Percentiles rank a stretch among this genome's conserved stretches.
These are phyloP conservation scores for Globisporangium sylvaticum DNA, from an alignment of 352 stramenopile genomes.

Conservation along the genomic window DNA sequence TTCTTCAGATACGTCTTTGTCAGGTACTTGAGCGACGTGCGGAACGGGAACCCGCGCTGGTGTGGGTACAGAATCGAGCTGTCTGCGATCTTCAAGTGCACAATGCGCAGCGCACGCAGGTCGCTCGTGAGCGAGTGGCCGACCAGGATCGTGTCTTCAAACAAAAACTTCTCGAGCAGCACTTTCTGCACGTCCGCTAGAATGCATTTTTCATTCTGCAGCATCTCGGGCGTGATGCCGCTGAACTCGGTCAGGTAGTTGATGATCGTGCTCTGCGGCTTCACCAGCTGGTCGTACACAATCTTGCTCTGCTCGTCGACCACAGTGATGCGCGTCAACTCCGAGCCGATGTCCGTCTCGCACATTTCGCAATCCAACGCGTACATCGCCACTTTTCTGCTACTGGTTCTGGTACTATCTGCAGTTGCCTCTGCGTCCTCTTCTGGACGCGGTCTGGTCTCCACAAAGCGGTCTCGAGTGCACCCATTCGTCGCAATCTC, in stretches of 20 bases:
- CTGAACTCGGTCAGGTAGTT: constrained; percentile 90
- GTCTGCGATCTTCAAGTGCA: constrained; percentile 68
- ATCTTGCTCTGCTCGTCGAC: constrained; percentile 49
- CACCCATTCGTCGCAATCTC: constrained; percentile 40
- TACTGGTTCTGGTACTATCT: not conserved
- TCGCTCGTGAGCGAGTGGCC: constrained; percentile 87
- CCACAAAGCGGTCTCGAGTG: constrained; percentile 53
- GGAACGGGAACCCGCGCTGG: constrained; percentile 76
- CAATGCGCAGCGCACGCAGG: constrained; percentile 67
- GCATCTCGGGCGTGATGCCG: constrained; percentile 80
- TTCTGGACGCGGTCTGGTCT: constrained; percentile 33
- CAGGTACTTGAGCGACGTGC: constrained; percentile 78
- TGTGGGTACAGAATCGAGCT: constrained; percentile 85
- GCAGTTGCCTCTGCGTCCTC: not conserved
- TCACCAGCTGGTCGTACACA: constrained; percentile 84
- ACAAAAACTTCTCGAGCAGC: constrained; percentile 53
- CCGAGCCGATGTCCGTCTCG: constrained; percentile 80
- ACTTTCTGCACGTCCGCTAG: constrained; percentile 71
- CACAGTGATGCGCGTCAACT: constrained; percentile 80
- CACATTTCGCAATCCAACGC: constrained; percentile 91
- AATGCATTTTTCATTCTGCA: constrained; percentile 49
- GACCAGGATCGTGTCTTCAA: constrained; percentile 75
- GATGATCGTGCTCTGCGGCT: constrained; percentile 81
- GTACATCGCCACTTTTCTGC: constrained; percentile 32
- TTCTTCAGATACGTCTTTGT: constrained; percentile 78